Percentiles rank a stretch among this genome's conserved stretches.
These are phyloP conservation scores for Panicum virgatum DNA, from an alignment of 202 grass and related monocot genomes.

Conservation along the genomic window DNA sequence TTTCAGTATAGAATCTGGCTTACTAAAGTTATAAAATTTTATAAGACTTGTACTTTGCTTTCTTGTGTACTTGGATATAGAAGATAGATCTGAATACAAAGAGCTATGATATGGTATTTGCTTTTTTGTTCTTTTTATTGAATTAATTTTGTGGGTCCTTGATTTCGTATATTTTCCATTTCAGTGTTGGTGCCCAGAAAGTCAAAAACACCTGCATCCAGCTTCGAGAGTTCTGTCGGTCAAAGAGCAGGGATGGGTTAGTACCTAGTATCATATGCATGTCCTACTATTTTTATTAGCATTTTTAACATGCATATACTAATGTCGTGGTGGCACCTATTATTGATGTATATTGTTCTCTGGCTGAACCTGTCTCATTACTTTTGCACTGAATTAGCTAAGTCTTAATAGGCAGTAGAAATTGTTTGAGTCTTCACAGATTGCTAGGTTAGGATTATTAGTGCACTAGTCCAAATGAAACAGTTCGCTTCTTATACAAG, in stretches of 20 bases:
- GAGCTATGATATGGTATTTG: background rate
- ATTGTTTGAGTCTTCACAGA: background rate
- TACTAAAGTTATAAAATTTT: background rate
- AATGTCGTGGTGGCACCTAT: background rate
- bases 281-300: slow-evolving; percentile 3
- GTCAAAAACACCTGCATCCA: slow-evolving; percentile 52
- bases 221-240: slow-evolving; percentile 44
- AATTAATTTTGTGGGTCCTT: background rate
- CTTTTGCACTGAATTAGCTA: background rate
- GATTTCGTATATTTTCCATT: slow-evolving; percentile 25
- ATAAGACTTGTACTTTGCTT: background rate
- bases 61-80: background rate
- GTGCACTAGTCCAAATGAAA: background rate
- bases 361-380: background rate
- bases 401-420: background rate
- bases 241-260: slow-evolving; percentile 55
- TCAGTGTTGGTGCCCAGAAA: slow-evolving; percentile 62
- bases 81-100: background rate
- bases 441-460: background rate
- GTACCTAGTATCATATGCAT: slow-evolving; percentile 25
- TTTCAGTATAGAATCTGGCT: background rate
- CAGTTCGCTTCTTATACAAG: background rate
- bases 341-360: background rate
- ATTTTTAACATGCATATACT: background rate
- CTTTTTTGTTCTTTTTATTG: background rate